These are phyloP conservation scores for Terfezia claveryi DNA, from an alignment of 495 filamentous ascomycete species.

Conservation along the genomic window DNA sequence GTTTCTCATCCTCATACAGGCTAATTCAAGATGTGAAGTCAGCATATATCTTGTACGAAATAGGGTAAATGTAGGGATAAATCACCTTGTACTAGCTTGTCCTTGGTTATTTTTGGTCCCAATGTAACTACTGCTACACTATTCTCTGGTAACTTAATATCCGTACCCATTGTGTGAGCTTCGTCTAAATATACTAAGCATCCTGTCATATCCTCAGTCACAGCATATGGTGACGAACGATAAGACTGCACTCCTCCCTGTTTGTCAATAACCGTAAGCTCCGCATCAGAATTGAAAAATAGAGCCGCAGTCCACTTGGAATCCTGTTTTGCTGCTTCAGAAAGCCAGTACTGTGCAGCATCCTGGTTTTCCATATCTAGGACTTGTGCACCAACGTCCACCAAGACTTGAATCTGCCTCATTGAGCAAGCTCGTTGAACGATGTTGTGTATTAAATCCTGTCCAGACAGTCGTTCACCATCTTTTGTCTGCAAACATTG, in stretches of 20 bases:
- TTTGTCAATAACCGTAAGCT: constrained; percentile 25
- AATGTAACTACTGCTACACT: constrained; percentile 34
- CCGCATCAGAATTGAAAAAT: constrained; percentile 28
- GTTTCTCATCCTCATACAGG: constrained; percentile 29
- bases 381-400: constrained; percentile 26
- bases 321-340: background rate
- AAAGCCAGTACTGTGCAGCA: constrained; percentile 22
- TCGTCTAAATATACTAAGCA: constrained; percentile 41
- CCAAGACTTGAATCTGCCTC: constrained; percentile 16
- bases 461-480: constrained; percentile 17
- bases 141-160: constrained; percentile 30
- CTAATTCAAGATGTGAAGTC: too few species aligned
- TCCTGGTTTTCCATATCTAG: constrained; percentile 22
- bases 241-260: constrained; percentile 20
- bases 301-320: constrained; percentile 22
- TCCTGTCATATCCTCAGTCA: constrained; percentile 25
- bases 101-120: constrained; percentile 33
- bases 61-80: background rate
- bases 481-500: constrained; percentile 2
- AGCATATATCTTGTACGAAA: background rate
- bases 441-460: too few species aligned
- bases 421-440: constrained; percentile 3
- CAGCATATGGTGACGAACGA: constrained; percentile 25
- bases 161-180: constrained; percentile 38
- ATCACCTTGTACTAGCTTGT: constrained; percentile 37